phyloP scores from a whole-genome alignment of 2,329 filamentous ascomycete genomes.

The Macrophomina pseudophaseolina region DNA sequence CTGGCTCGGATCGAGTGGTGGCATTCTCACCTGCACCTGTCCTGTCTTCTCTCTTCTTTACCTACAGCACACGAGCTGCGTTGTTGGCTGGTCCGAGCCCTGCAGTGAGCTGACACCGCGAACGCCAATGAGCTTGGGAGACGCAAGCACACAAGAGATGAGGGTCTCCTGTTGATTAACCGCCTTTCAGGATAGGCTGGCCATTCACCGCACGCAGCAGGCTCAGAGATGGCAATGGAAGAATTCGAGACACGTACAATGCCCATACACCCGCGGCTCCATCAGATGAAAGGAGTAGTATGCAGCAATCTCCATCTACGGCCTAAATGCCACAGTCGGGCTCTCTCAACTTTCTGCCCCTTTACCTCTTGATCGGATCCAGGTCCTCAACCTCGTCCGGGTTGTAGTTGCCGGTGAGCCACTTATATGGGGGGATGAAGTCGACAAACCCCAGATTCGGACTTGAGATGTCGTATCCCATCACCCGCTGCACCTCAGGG shows the following conservation, averaged over 20 bases:
- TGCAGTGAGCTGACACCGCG: not conserved
- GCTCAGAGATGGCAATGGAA: not conserved
- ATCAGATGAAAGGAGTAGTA: not conserved
- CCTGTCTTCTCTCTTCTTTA: constrained; percentile 3
- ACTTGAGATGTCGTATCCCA: constrained; percentile 25
- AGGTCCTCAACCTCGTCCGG: constrained; percentile 14
- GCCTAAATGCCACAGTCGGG: not conserved
- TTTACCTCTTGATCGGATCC: constrained; percentile 18
- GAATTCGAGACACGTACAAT: not conserved
- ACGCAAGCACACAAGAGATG: not conserved
- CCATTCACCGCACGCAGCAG: not conserved
- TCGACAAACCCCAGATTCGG: constrained; percentile 28
- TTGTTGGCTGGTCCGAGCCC: not conserved
- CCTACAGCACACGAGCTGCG: not conserved
- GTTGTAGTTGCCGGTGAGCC: constrained; percentile 13
- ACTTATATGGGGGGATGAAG: constrained; percentile 23
- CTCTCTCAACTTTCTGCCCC: no score
- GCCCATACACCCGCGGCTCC: not conserved
- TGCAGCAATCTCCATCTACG: not conserved
- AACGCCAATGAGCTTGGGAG: not conserved
- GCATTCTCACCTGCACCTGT: not conserved
- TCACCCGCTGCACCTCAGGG: constrained; percentile 4
- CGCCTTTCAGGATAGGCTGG: not conserved
- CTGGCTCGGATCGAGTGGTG: constrained; percentile 14
- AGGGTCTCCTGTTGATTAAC: not conserved